Percentiles rank a stretch among this genome's conserved stretches.
These are phyloP conservation scores for Chionographis japonica DNA, from an alignment of 106 monocot species.

Conservation along the genomic window DNA sequence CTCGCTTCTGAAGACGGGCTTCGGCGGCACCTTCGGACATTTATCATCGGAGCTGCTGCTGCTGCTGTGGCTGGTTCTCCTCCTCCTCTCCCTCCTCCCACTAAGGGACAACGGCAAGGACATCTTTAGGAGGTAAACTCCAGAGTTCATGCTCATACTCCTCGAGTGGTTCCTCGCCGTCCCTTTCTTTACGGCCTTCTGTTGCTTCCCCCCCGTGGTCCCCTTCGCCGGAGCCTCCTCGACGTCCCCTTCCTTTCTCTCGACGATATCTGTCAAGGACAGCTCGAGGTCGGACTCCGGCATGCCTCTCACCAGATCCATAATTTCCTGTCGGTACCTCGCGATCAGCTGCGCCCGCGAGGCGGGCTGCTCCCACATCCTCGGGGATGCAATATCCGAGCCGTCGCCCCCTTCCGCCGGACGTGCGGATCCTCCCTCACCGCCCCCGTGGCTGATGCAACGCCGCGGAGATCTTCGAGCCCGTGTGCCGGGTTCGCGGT, in stretches of 20 bases:
- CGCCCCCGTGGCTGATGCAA: background rate
- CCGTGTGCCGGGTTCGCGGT: background rate
- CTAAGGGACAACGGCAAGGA: background rate
- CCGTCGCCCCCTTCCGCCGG: background rate
- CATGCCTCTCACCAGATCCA: conserved; percentile 14
- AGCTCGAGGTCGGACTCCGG: conserved; percentile 21
- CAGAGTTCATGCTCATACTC: conserved; percentile 1
- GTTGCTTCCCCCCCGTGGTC: background rate
- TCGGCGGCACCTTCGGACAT: background rate
- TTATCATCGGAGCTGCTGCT: background rate
- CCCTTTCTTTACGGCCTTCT: background rate
- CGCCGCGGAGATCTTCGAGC: background rate
- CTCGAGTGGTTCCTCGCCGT: background rate
- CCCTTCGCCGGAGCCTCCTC: background rate
- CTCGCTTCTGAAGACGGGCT: background rate
- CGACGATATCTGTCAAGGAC: conserved; percentile 23
- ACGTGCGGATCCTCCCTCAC: background rate
- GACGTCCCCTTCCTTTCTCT: background rate
- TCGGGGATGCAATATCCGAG: background rate
- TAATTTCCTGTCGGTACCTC: conserved; percentile 18
- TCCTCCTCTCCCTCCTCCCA: background rate
- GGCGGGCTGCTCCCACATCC: background rate
- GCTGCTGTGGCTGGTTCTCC: background rate
- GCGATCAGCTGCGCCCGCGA: background rate
- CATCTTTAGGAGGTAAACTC: conserved; percentile 1